These are phyloP conservation scores for Tolypocladium sp. DNA, from an alignment of 2,329 filamentous ascomycete genomes.

Conservation along the genomic window DNA sequence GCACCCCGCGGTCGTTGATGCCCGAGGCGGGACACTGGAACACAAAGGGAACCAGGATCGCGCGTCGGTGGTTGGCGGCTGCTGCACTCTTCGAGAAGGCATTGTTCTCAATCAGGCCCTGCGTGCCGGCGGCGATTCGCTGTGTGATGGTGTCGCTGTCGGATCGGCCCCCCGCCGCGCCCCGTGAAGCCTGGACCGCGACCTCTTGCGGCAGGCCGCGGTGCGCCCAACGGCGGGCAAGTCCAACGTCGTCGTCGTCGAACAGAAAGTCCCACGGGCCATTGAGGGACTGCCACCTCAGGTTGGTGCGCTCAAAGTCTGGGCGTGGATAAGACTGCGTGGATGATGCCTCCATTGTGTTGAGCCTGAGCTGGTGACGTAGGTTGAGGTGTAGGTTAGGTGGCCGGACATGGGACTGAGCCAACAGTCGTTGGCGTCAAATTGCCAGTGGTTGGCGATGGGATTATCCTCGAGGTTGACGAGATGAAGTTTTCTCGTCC, in stretches of 20 bases:
- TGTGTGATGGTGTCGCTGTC: conserved; percentile 23
- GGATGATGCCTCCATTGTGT: background rate
- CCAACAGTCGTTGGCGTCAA: too few species aligned
- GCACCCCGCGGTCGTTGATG: conserved; percentile 50
- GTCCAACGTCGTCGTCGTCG: conserved; percentile 53
- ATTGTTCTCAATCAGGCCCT: conserved; percentile 37
- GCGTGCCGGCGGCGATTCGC: conserved; percentile 38
- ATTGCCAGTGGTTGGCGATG: too few species aligned
- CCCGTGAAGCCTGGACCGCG: conserved; percentile 13
- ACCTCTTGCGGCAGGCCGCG: conserved; percentile 36
- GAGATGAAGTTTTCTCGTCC: background rate
- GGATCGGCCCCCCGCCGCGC: conserved; percentile 25
- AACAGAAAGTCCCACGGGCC: conserved; percentile 57
- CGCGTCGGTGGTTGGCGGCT: conserved; percentile 31
- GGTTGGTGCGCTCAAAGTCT: conserved; percentile 47
- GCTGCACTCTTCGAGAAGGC: conserved; percentile 19
- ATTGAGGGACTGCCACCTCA: conserved; percentile 52
- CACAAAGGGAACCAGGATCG: conserved; percentile 55
- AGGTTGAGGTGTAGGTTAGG: too few species aligned
- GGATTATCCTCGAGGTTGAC: background rate
- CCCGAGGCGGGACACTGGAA: conserved; percentile 57
- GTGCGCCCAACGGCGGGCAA: conserved; percentile 42
- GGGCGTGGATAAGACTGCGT: conserved; percentile 46
- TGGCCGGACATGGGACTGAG: too few species aligned
- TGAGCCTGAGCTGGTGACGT: too few species aligned